Percentiles rank a stretch among this genome's conserved stretches.
These are phyloP conservation scores for Parsonsia alboflavescens DNA, from an alignment of 257 asterid species.

Conservation along the genomic window DNA sequence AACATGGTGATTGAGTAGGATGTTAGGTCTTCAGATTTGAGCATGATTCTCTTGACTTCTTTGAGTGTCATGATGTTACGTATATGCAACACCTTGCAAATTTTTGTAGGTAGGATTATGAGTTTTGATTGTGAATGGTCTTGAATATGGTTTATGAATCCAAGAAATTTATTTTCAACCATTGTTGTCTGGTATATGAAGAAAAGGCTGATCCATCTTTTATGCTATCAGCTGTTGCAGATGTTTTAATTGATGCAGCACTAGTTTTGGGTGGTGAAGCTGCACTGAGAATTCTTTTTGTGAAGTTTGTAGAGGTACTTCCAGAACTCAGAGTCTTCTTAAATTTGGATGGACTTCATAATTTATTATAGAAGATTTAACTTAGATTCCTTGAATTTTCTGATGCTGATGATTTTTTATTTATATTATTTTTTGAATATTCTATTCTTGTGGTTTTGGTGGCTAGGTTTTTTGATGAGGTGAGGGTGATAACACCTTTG, in stretches of 20 bases:
- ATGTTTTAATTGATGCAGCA: constrained; percentile 93
- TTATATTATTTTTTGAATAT: not conserved
- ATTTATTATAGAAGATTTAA: not conserved
- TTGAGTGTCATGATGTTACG: not conserved
- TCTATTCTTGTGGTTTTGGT: not conserved
- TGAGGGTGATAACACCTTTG: not conserved
- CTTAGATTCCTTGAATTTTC: not conserved
- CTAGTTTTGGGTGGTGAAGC: constrained; percentile 93
- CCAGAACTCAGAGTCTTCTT: constrained; percentile 19
- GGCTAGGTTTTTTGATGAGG: not conserved
- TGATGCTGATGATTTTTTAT: not conserved
- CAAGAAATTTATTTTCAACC: constrained; percentile 7
- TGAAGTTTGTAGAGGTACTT: constrained; percentile 86
- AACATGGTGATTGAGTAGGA: not conserved
- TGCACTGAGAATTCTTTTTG: constrained; percentile 68
- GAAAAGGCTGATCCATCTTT: constrained; percentile 25
- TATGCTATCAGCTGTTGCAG: constrained; percentile 86
- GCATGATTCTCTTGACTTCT: not conserved
- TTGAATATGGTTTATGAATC: constrained; percentile 1
- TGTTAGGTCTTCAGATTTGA: not conserved
- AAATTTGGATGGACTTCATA: constrained; percentile 7
- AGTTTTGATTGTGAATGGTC: not conserved
- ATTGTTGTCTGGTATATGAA: not conserved
- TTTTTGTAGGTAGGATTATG: not conserved
- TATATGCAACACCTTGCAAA: not conserved